phyloP scores from a whole-genome alignment of 495 filamentous ascomycete genomes.

The Daldinia grandis region DNA sequence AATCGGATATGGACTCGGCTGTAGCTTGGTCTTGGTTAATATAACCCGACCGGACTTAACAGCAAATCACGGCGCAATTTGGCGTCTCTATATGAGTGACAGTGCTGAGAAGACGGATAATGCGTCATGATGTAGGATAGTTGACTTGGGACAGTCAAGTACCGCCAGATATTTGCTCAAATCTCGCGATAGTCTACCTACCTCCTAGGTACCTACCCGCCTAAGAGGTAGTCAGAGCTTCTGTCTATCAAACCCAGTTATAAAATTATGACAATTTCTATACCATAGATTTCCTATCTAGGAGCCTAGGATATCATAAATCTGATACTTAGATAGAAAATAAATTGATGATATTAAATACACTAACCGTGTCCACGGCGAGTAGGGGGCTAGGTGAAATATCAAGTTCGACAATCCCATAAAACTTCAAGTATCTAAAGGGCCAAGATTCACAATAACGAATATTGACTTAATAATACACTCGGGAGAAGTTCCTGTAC shows the following conservation, averaged over 20 bases:
- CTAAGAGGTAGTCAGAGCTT: not conserved
- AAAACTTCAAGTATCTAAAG: no score
- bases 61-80: not conserved
- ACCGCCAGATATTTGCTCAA: not conserved
- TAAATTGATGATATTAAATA: not conserved
- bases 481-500: no score
- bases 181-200: not conserved
- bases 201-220: no score
- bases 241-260: not conserved
- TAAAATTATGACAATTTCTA: not conserved
- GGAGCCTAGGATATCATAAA: not conserved
- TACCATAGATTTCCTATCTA: not conserved
- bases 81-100: not conserved
- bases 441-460: no score
- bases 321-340: not conserved
- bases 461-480: no score
- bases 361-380: slow-evolving; percentile 9
- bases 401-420: no score
- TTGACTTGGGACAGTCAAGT: not conserved
- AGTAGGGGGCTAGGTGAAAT: no score
- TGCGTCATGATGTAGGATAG: not conserved
- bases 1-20: not conserved
- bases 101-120: not conserved
- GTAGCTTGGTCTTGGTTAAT: not conserved
- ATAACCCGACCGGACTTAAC: not conserved